These are phyloP conservation scores for Betula pendula DNA, from an alignment of 306 rosid genomes.

Conservation along the genomic window DNA sequence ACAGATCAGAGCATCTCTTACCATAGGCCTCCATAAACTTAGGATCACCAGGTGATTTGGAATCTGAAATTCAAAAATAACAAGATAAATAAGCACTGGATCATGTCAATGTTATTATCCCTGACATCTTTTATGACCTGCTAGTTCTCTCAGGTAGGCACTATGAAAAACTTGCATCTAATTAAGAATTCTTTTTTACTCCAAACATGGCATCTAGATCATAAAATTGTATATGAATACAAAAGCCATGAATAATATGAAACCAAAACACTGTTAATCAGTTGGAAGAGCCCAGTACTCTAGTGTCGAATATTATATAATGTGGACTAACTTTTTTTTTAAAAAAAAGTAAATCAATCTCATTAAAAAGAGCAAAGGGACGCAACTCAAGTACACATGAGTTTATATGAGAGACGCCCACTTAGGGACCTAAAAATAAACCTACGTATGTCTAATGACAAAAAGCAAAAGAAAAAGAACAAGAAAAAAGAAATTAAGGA, in stretches of 20 bases:
- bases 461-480: background rate
- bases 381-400: no score
- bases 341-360: no score
- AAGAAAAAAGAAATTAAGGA: background rate
- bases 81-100: slow-evolving; percentile 20
- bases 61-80: slow-evolving; percentile 63
- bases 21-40: slow-evolving; percentile 87
- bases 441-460: slow-evolving; percentile 10
- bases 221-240: background rate
- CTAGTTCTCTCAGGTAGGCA: background rate
- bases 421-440: slow-evolving; percentile 8
- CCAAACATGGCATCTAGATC: background rate
- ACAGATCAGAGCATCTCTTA: slow-evolving; percentile 41
- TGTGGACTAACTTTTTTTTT: background rate
- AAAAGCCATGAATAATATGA: slow-evolving; percentile 19
- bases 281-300: slow-evolving; percentile 3
- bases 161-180: background rate
- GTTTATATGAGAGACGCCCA: no score
- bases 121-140: slow-evolving; percentile 10
- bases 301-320: background rate
- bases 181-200: background rate
- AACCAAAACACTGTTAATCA: slow-evolving; percentile 10
- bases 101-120: slow-evolving; percentile 15
- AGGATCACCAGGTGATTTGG: slow-evolving; percentile 69
- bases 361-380: no score